phyloP scores from a whole-genome alignment of 345 rosid genomes.

The Nephelium lappaceum region DNA sequence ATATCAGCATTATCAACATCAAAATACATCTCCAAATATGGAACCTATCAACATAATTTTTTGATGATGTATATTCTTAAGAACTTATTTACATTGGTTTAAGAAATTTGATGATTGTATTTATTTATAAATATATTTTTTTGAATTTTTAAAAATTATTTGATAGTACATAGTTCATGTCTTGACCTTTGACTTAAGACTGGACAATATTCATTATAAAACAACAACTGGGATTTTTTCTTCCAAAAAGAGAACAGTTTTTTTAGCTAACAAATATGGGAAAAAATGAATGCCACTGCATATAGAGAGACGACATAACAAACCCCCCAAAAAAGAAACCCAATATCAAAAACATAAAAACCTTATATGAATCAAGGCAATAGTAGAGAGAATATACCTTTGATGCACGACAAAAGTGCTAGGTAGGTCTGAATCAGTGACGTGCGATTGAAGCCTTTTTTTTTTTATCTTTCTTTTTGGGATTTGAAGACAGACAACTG shows the following conservation, averaged over 20 bases:
- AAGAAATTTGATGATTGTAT: too few relatives aligned
- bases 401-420: neutral
- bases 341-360: neutral
- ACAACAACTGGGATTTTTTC: neutral
- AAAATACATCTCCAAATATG: neutral
- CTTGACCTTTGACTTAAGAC: too few relatives aligned
- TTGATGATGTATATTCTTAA: neutral
- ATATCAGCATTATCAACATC: constrained; percentile 3
- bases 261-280: neutral
- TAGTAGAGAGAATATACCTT: constrained; percentile 16
- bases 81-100: too few relatives aligned
- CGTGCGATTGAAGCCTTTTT: neutral
- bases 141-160: too few relatives aligned
- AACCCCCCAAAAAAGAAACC: neutral
- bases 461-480: neutral
- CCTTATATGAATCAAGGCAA: neutral
- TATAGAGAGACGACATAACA: neutral
- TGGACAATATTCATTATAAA: neutral
- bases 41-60: neutral
- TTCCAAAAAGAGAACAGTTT: neutral
- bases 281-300: neutral
- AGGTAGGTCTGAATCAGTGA: neutral
- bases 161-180: constrained; percentile 2
- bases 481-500: neutral
- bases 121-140: too few relatives aligned